Evolutionary conservation across 371 early-diverging fungal species (phyloP).

Genomic region (Parasitella parasitica): DNA sequence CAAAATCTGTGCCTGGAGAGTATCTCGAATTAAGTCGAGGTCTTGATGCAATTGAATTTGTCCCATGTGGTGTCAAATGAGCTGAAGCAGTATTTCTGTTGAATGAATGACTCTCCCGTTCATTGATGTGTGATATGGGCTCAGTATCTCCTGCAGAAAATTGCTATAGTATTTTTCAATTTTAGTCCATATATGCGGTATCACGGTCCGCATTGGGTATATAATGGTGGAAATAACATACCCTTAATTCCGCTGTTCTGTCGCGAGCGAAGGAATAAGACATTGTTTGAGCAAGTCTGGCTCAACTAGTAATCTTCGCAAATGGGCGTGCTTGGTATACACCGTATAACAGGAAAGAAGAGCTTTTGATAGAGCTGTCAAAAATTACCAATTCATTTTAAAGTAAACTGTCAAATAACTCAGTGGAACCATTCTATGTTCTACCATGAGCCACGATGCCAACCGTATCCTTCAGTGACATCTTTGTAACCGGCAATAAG

Average conservation of each 20-base stretch:
- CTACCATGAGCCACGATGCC: not conserved
- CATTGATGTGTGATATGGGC: not conserved
- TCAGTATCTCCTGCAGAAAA: not conserved
- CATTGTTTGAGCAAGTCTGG: slow-evolving; percentile 3
- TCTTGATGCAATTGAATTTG: not conserved
- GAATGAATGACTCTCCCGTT: not conserved
- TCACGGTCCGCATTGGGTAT: not conserved
- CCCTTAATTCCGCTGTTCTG: slow-evolving; percentile 31
- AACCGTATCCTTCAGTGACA: no score
- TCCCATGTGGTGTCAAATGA: not conserved
- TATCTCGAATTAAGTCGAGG: not conserved
- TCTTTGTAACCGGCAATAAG: no score
- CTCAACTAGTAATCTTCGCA: not conserved
- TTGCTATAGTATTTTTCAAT: not conserved
- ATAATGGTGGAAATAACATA: not conserved
- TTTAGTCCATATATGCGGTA: not conserved
- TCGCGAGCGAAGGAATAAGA: slow-evolving; percentile 37
- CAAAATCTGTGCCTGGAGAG: not conserved
- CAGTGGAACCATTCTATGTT: not conserved
- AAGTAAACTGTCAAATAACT: not conserved
- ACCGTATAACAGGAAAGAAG: not conserved
- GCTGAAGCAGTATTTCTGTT: not conserved
- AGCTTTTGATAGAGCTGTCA: not conserved
- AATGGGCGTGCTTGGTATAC: no score
- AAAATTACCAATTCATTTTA: not conserved